Percentiles rank a stretch among this genome's conserved stretches.
phyloP scores from a whole-genome alignment of 768 basidiomycete species.

The Suillus discolor region DNA sequence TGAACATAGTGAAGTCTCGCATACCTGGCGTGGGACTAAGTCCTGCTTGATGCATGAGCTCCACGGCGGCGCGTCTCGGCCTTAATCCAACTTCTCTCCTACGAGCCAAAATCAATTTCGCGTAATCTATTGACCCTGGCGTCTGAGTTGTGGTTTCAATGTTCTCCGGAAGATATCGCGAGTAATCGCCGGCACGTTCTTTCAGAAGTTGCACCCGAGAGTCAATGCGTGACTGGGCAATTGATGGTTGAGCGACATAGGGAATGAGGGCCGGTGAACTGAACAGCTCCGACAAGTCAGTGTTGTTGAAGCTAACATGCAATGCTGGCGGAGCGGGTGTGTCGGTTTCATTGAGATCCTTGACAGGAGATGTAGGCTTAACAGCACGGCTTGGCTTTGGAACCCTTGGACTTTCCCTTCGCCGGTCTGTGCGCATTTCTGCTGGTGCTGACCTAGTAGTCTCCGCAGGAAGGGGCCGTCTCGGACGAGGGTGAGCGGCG shows the following conservation, averaged over 20 bases:
- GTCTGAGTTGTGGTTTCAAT: conserved; percentile 31
- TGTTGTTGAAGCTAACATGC: conserved; percentile 3
- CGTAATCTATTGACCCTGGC: conserved; percentile 46
- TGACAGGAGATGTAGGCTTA: neutral
- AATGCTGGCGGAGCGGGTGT: neutral
- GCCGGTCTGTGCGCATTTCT: neutral
- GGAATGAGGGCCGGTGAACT: conserved; percentile 9
- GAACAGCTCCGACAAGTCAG: conserved; percentile 11
- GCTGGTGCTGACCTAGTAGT: neutral
- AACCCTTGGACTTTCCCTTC: neutral
- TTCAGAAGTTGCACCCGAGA: conserved; percentile 29
- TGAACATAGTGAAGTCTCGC: neutral
- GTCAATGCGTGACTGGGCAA: conserved; percentile 1
- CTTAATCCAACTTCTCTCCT: conserved; percentile 43
- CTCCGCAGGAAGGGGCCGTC: neutral
- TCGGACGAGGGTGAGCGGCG: neutral
- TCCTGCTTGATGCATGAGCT: conserved; percentile 33
- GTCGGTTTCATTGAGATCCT: neutral
- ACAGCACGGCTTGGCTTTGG: neutral
- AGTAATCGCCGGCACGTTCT: conserved; percentile 55
- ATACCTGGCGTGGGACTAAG: neutral
- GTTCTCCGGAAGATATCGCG: conserved; percentile 40
- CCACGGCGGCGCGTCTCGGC: conserved; percentile 41
- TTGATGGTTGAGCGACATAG: conserved; percentile 2
- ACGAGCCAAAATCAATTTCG: conserved; percentile 44